These are phyloP conservation scores for Quercus rubra DNA, from an alignment of 306 rosid genomes.

Conservation along the genomic window DNA sequence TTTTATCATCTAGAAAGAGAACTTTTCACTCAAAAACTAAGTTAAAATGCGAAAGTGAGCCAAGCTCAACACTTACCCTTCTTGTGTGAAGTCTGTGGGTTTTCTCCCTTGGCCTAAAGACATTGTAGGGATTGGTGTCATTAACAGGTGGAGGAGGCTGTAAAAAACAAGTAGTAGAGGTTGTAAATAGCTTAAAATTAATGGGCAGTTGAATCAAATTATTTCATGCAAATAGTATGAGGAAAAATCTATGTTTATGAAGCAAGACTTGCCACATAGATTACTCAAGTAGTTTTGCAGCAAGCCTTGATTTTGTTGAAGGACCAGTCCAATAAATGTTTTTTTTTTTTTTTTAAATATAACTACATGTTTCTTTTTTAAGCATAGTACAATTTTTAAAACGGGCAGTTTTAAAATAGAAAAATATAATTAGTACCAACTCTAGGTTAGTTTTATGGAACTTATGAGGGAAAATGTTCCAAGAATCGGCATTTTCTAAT, in stretches of 20 bases:
- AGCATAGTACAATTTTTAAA: not conserved
- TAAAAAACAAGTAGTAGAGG: conserved; percentile 27
- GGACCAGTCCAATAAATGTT: not conserved
- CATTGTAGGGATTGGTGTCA: conserved; percentile 97
- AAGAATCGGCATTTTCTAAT: not conserved
- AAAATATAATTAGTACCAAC: not conserved
- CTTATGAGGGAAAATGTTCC: not conserved
- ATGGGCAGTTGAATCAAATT: not conserved
- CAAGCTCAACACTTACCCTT: conserved; percentile 59
- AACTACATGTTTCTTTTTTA: not conserved
- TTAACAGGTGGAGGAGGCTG: conserved; percentile 99
- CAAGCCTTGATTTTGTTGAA: not conserved
- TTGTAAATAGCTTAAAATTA: conserved; percentile 27
- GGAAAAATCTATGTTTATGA: not conserved
- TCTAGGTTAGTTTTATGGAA: not conserved
- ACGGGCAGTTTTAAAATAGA: not conserved
- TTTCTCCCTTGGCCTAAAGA: conserved; percentile 98
- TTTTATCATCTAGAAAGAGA: conserved; percentile 11
- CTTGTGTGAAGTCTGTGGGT: conserved; percentile 97
- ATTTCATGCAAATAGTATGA: conserved; percentile 6
- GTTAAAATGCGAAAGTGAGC: conserved; percentile 18
- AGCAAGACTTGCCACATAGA: not conserved
- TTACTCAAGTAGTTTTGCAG: not conserved
- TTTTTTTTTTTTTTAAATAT: not conserved
- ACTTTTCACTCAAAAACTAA: conserved; percentile 22